A percentile compares a stretch with the other conserved stretches of the same genome.
phyloP scores from a whole-genome alignment of 306 rosid species.

The Castanea crenata region DNA sequence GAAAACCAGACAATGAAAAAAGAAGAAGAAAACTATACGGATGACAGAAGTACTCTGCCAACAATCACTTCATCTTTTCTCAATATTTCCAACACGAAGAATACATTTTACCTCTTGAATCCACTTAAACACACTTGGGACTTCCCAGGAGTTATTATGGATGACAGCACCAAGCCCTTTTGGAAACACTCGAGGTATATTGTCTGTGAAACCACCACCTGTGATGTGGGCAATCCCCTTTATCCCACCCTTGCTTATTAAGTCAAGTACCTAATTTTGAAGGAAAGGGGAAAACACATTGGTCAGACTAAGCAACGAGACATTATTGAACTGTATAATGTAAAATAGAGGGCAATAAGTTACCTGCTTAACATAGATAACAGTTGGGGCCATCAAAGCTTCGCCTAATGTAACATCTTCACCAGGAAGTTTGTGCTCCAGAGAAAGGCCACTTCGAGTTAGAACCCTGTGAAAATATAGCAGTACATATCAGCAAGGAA shows the following conservation, averaged over 20 bases:
- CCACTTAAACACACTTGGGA: constrained; percentile 77
- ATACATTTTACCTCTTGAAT: constrained; percentile 73
- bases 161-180: constrained; percentile 76
- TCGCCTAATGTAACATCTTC: constrained; percentile 55
- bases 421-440: constrained; percentile 73
- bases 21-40: neutral
- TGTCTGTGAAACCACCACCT: constrained; percentile 94
- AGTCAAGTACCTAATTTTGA: constrained; percentile 63
- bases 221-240: constrained; percentile 90
- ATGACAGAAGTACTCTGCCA: neutral
- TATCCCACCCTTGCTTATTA: constrained; percentile 76
- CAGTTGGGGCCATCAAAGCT: constrained; percentile 91
- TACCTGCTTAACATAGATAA: constrained; percentile 88
- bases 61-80: neutral
- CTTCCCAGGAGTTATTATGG: constrained; percentile 65
- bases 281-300: neutral
- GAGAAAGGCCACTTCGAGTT: constrained; percentile 61
- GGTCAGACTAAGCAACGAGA: neutral
- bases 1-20: neutral
- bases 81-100: neutral
- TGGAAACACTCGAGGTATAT: constrained; percentile 87
- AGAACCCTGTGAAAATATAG: constrained; percentile 53
- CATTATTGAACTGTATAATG: neutral
- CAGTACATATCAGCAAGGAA: neutral
- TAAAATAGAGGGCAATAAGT: constrained; percentile 2